Evolutionary conservation across 2,329 filamentous ascomycete species (phyloP), one percentile per base, ranked within the genome.

Genomic region (Aciculosporium take): DNA sequence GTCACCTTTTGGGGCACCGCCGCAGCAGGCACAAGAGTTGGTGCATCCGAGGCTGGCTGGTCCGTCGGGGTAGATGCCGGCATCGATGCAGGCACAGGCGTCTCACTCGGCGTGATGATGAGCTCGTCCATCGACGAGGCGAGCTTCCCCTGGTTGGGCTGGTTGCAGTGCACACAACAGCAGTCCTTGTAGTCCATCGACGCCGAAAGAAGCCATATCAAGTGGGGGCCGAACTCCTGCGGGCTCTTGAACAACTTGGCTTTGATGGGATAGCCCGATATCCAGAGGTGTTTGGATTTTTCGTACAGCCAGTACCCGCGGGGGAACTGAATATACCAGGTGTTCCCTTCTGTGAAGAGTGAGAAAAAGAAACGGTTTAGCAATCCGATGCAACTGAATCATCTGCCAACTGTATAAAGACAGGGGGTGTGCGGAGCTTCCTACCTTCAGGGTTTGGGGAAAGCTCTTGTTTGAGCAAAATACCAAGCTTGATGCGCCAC

Each of bases 161-260:
- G 46, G 42, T 66, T 67, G 53, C 69, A 73, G 37, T 69, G 63
- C 10, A 67, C 60, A 46, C 70, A 74, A 39, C 66, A 69, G 51
- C 70, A 74, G 46, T 72, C 66, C 34, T 51, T 59, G 36, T 68
- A 66, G 49, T 69, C 65, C 45, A 55, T 58, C 12, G 69, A 71
- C 13, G 56, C 51, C 24, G 68, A 69, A 7, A 68, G 55, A 2
- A 74, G 62, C 69, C 69, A 74, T 37, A 74, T 58, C 20, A 71
- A 47, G 46, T 74, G 70, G 7, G 69, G 56, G 4, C 64, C 67
- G 44, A 74, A 71, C 46, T 74, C 70, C 43, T 71, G 67, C 0
- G 70, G 69, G 33, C 65, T 69, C 51, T 68, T 70, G 51, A 66
- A 73, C 5, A 68, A 56, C 51, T 67, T 70, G 27, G 59, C 51